Evolutionary conservation across 164 flowering plant species (phyloP), one percentile per base, ranked within the genome.

Genomic region (Cinnamomum chago): DNA sequence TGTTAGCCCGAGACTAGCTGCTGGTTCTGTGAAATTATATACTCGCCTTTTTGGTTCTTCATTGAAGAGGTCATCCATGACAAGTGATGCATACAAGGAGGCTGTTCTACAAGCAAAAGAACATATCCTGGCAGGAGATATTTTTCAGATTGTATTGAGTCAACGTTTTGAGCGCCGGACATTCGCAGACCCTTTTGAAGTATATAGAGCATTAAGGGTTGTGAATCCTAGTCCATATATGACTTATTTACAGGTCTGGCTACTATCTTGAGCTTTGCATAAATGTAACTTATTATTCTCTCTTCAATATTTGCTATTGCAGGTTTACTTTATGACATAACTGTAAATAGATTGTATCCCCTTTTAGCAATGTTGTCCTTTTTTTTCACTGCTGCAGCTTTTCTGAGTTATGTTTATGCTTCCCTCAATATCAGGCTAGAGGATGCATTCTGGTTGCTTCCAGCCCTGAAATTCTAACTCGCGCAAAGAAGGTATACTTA

Each of bases 221-320:
- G 98, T 93, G 58, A 95, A 95, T 77, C 99, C 99, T 70, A 93
- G 98, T 78, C 99, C 99, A 52, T 93, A 90, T 68, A 93, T 95
- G 98, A 76, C 90, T 55, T 92, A 94, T 79, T 80, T 94, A 71
- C 98, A 95, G 74, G 97, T 91, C 25, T 72, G 66, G 65, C 3
- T 70, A 35, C 68, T 69, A 67, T 30, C 47, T 72, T 6, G 47
- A 58, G 4, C 25, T 74, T 17, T 78, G 11, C 0, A 40, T 40
- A 40, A 40, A 40, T 40, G 2, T 40, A 40, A 40, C 20, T 55
- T 20, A 55, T 55, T n/a, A 11, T 55, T 55, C n/a, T 55, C 60
- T 55, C 20, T 15, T 20, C n/a, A 55, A 15, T 55, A 15, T 17
- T 20, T 17, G 25, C 58, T 50, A 30, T 25, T 66, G 79, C 33